Evolutionary conservation across 495 filamentous ascomycete species (phyloP), one percentile per base, ranked within the genome.

Genomic region (Pseudevernia furfuracea): DNA sequence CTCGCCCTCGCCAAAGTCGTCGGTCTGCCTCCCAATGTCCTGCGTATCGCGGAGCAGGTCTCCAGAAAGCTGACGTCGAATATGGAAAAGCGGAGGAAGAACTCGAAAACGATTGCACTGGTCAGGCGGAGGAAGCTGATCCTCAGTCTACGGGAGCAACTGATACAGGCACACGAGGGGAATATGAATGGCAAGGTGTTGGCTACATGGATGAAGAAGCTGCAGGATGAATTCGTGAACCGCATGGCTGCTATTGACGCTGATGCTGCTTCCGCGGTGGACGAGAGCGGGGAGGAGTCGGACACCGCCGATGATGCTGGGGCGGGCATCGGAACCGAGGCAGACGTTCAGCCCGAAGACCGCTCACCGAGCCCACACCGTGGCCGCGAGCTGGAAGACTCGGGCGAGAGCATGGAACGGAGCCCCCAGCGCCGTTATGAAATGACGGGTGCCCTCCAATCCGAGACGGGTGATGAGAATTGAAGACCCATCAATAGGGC

Each of bases 171-270:
- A 0, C 74, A 79, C 10, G 78, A 85, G 21, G 86, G 89, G 0
- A 81, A 75, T 7, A 87, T 96, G 84, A 82, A 89, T 39, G 85
- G 83, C 9, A 76, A 77, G 7, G 78, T 80, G 1, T 74, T 97
- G 25, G 73, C 73, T 9, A 75, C 75, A 25, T 94, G 90, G 81
- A 72, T 97, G 61, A 79, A 76, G 57, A 82, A 81, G 44, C 73
- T 96, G 28, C 89, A 93, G 70, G 83, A 82, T 59, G 89, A 96
- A 59, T 96, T 96, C 71, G 81, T 87, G 8, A 69, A 79, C 15
- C 77, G 83, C 32, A 94, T 96, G 90, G 78, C 81, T 62, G 78
- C 81, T 23, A 81, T 90, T 46, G 80, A 84, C 37, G 68, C 63
- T 10, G 72, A 81, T 37, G 63, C 69, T 36, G 60, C 55, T 43